These are phyloP conservation scores for Solanum chacoense DNA, from an alignment of 305 asterid species.

Conservation along the genomic window DNA sequence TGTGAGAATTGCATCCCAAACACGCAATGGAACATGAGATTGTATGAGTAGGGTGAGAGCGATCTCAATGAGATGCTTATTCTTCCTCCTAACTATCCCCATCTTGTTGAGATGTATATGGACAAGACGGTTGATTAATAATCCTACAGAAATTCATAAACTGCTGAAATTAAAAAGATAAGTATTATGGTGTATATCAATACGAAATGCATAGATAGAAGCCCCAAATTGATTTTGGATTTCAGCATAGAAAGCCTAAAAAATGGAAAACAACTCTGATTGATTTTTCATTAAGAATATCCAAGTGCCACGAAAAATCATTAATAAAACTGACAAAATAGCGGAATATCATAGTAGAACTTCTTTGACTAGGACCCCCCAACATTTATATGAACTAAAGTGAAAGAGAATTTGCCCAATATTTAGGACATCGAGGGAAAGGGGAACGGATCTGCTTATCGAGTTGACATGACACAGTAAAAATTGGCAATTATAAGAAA, in stretches of 20 bases:
- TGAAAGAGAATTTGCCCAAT: not conserved
- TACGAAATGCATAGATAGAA: not conserved
- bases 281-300: not conserved
- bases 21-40: not conserved
- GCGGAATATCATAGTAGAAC: not conserved
- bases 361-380: not conserved
- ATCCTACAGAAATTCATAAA: not conserved
- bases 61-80: not conserved
- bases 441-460: not conserved
- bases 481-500: not conserved
- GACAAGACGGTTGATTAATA: not conserved
- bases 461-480: not conserved
- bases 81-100: not conserved
- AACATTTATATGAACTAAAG: not conserved
- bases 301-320: not conserved
- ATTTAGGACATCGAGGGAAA: not conserved
- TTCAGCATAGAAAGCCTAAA: not conserved
- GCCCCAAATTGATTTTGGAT: not conserved
- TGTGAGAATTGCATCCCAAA: not conserved
- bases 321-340: not conserved
- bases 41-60: not conserved
- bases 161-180: not conserved
- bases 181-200: not conserved
- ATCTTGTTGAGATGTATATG: not conserved
- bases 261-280: not conserved